Evolutionary conservation across 345 rosid species (phyloP), one percentile per base, ranked within the genome.

Genomic region (Capsella bursapastoris): DNA sequence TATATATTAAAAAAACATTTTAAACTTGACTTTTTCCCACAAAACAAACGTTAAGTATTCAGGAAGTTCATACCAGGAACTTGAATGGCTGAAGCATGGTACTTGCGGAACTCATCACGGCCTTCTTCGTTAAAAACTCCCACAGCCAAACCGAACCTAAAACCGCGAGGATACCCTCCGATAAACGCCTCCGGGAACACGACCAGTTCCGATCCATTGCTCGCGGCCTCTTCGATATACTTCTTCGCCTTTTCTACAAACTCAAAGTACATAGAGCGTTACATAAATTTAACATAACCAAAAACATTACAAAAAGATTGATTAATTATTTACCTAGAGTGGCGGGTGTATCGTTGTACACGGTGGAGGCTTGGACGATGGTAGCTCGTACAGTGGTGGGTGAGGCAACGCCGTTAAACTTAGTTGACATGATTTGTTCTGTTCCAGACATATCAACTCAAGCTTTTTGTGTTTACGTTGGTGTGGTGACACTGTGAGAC

Each of bases 111-210:
- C 49, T 90, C 92, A 74, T 92, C 96, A 72, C 71, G 83, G 11
- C 97, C 98, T 69, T 81, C 83, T 5, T 86, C 75, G 8, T 90
- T 80, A 13, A 89, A 83, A 48, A 79, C 85, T 9, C 95, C 96
- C 16, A 93, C 87, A 4, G 29, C 74, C 35, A 92, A 80, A 27
- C 92, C 98, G 64, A 90, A 92, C 60, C 35, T 82, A n/a, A 88
- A 86, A n/a, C 98, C 96, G 11, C 96, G 87, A 5, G 96, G 94
- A 72, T 88, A 92, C 0, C 98, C 94, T 0, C 96, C 96, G 3
- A 92, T 66, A 64, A 92, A 92, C 4, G 88, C 96, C 78, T 92
- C 96, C 2, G 98, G 98, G 69, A 92, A 90, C 59, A 90, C 82
- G 56, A 92, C 95, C 29, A 92, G 77, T 79, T 90, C 84, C 10